These are phyloP conservation scores for Neonectria coccinea DNA, from an alignment of 2,329 filamentous ascomycete species.

Conservation along the genomic window DNA sequence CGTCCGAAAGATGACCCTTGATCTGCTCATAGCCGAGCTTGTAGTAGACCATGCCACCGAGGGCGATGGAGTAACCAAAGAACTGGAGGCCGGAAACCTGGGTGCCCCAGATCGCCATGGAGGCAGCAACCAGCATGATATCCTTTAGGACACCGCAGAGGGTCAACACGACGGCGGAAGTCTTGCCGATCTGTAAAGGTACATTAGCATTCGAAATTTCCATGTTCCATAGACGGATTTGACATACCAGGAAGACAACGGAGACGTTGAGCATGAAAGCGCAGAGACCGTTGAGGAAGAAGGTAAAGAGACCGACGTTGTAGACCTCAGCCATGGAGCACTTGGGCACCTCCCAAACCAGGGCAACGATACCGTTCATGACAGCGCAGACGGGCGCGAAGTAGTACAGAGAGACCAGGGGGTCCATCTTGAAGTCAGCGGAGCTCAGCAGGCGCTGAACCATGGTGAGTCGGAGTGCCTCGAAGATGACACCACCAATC, in stretches of 20 bases:
- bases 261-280: slow-evolving; percentile 88
- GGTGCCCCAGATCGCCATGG: slow-evolving; percentile 85
- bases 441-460: slow-evolving; percentile 85
- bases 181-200: slow-evolving; percentile 82
- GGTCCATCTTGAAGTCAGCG: slow-evolving; percentile 92
- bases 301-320: slow-evolving; percentile 77
- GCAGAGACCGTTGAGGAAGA: slow-evolving; percentile 80
- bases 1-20: slow-evolving; percentile 81
- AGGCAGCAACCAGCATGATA: slow-evolving; percentile 82
- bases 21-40: slow-evolving; percentile 87
- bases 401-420: slow-evolving; percentile 89
- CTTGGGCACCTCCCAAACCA: slow-evolving; percentile 79
- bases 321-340: slow-evolving; percentile 78
- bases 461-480: slow-evolving; percentile 86
- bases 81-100: slow-evolving; percentile 80
- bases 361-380: slow-evolving; percentile 81
- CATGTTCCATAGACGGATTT: too few relatives aligned
- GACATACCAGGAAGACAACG: slow-evolving; percentile 83
- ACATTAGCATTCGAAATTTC: slow-evolving; percentile 41
- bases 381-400: slow-evolving; percentile 85
- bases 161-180: slow-evolving; percentile 86
- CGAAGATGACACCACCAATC: slow-evolving; percentile 81
- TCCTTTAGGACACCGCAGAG: slow-evolving; percentile 91
- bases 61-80: slow-evolving; percentile 85
- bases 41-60: slow-evolving; percentile 82